phyloP scores from a whole-genome alignment of 768 basidiomycete species.

The Boletus eberwhitei region DNA sequence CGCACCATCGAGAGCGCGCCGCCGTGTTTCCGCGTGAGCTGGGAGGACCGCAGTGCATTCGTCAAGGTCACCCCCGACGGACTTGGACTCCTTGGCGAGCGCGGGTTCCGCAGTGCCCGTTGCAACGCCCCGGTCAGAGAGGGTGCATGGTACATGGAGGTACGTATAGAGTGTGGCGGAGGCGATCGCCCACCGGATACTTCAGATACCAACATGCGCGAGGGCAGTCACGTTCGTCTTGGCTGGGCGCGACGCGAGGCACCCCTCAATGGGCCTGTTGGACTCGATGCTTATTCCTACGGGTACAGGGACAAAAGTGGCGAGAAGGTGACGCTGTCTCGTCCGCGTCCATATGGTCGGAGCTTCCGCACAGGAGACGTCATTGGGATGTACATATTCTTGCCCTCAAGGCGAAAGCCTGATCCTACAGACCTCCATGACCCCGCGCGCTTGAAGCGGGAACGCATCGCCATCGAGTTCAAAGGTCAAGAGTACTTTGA shows the following conservation, averaged over 20 bases:
- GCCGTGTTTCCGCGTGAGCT: constrained; percentile 66
- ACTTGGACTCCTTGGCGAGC: constrained; percentile 69
- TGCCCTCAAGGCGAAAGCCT: constrained; percentile 66
- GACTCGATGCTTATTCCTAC: constrained; percentile 92
- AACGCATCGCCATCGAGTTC: constrained; percentile 90
- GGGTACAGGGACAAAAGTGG: constrained; percentile 89
- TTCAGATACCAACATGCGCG: constrained; percentile 45
- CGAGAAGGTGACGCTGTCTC: constrained; percentile 83
- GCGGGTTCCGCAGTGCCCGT: constrained; percentile 87
- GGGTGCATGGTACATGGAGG: constrained; percentile 94
- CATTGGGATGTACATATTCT: constrained; percentile 88
- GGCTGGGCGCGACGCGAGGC: constrained; percentile 94
- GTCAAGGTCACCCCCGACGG: constrained; percentile 79
- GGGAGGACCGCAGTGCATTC: constrained; percentile 88
- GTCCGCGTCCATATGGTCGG: constrained; percentile 73
- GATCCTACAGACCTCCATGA: constrained; percentile 65
- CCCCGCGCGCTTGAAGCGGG: constrained; percentile 79
- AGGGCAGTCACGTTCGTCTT: constrained; percentile 82
- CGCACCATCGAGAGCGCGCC: constrained; percentile 82
- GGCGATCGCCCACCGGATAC: constrained; percentile 46
- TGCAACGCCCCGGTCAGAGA: constrained; percentile 87
- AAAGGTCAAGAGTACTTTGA: constrained; percentile 99
- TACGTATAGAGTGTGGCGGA: constrained; percentile 72
- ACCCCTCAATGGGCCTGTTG: constrained; percentile 89
- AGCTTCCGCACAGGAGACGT: constrained; percentile 81